Percentiles rank a stretch among this genome's conserved stretches.
These are phyloP conservation scores for Neurospora crassa DNA, from an alignment of 2,329 filamentous ascomycete genomes.

Conservation along the genomic window DNA sequence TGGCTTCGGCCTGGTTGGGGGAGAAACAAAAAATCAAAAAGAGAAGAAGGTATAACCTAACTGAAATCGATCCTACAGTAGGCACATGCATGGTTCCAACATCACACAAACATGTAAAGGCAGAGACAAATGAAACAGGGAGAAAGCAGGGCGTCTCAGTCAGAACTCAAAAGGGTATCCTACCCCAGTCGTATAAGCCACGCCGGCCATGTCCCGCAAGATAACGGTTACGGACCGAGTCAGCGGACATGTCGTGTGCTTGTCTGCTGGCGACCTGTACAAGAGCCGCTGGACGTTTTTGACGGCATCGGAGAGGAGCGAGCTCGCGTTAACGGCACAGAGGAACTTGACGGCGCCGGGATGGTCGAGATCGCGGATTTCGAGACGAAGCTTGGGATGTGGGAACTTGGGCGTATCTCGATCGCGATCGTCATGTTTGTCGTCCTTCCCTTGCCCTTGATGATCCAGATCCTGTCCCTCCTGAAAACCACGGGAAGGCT, in stretches of 20 bases:
- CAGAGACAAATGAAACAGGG: background rate
- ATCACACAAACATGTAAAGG: background rate
- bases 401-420: slow-evolving; percentile 22
- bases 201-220: slow-evolving; percentile 68
- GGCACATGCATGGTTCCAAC: background rate
- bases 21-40: too few relatives aligned
- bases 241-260: slow-evolving; percentile 38
- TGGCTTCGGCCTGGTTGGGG: too few relatives aligned
- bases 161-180: background rate
- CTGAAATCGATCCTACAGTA: too few relatives aligned
- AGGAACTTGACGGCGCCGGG: slow-evolving; percentile 60
- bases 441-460: background rate
- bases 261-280: slow-evolving; percentile 44
- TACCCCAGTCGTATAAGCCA: slow-evolving; percentile 69
- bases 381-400: slow-evolving; percentile 48
- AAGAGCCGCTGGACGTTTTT: slow-evolving; percentile 61
- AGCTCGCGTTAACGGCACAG: slow-evolving; percentile 49
- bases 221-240: slow-evolving; percentile 81
- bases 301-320: slow-evolving; percentile 53
- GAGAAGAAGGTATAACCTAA: too few relatives aligned
- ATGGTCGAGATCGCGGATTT: slow-evolving; percentile 48
- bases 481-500: background rate
- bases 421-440: slow-evolving; percentile 1
- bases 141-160: background rate
- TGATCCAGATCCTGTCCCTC: background rate